phyloP scores from a whole-genome alignment of 2,329 filamentous ascomycete genomes.

The Phaeoacremonium minimum region DNA sequence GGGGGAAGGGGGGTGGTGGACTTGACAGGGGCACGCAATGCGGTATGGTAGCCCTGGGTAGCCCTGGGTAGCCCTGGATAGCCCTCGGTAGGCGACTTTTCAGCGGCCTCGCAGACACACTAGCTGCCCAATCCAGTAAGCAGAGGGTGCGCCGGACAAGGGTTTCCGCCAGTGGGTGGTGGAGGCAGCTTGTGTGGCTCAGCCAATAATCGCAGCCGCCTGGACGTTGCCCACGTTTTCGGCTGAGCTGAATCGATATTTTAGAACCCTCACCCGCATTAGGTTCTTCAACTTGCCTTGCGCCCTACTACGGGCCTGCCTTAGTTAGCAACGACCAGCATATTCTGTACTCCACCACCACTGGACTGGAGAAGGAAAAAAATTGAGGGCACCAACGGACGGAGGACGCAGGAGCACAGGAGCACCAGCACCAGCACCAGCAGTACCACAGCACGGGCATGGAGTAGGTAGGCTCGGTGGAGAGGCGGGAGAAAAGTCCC shows the following conservation, averaged over 20 bases:
- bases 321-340: no score
- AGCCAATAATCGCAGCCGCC: neutral
- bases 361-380: no score
- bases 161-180: neutral
- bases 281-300: slow-evolving; percentile 8
- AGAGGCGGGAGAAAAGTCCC: no score
- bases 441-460: no score
- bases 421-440: no score
- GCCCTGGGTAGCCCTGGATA: no score
- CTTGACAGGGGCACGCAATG: neutral
- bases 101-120: neutral
- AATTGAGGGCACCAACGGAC: no score
- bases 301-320: no score
- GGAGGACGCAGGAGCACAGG: no score
- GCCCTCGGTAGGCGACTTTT: no score
- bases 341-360: no score
- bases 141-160: neutral
- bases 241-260: neutral
- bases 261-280: slow-evolving; percentile 8
- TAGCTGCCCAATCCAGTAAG: neutral
- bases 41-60: neutral
- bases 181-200: neutral
- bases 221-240: neutral
- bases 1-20: neutral
- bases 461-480: no score